A percentile compares a stretch with the other conserved stretches of the same genome.
These are phyloP conservation scores for Phytophthora melonis DNA, from an alignment of 352 stramenopile genomes.

Conservation along the genomic window DNA sequence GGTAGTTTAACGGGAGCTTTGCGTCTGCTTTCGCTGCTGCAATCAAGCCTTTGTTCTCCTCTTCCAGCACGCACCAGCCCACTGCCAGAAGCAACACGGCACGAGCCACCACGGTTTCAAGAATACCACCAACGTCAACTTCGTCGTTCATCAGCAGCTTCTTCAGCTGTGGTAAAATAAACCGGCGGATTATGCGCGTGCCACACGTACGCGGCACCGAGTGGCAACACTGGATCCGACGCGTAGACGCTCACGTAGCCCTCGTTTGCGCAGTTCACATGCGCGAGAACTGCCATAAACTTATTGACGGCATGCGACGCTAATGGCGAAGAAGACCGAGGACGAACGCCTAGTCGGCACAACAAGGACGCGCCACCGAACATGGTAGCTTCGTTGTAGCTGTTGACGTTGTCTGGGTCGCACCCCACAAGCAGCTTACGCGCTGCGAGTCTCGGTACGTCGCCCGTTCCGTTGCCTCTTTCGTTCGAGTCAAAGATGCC, in stretches of 20 bases:
- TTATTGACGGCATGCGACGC: background rate
- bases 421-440: background rate
- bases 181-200: background rate
- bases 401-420: background rate
- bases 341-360: background rate
- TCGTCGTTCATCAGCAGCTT: background rate
- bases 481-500: background rate
- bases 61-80: slow-evolving; percentile 2
- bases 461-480: too few species aligned
- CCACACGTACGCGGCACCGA: slow-evolving; percentile 2
- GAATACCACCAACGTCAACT: background rate
- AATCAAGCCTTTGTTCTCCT: too few species aligned
- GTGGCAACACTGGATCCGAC: slow-evolving; percentile 7
- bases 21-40: too few species aligned
- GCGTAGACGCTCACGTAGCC: background rate
- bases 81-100: slow-evolving; percentile 1
- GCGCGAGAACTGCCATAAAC: background rate
- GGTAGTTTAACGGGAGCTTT: background rate
- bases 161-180: background rate
- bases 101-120: background rate
- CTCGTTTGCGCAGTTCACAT: background rate
- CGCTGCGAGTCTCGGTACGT: background rate
- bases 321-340: background rate
- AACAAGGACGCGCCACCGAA: background rate
- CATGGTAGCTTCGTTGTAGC: background rate